phyloP scores from a whole-genome alignment of 257 asterid genomes.

The Voacanga thouarsii region DNA sequence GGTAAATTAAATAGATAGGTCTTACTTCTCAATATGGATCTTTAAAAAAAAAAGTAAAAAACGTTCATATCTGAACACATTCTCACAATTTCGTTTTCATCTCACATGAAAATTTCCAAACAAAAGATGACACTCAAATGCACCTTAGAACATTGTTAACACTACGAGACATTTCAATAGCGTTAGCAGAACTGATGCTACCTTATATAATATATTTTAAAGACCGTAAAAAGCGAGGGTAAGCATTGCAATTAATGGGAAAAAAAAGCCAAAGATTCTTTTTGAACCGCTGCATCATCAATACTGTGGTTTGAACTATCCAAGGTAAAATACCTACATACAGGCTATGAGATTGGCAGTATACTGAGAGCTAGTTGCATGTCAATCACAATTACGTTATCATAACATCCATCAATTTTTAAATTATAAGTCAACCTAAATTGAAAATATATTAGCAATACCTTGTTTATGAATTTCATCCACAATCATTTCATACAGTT shows the following conservation, averaged over 20 bases:
- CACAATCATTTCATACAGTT: conserved; percentile 41
- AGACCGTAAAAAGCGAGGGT: background rate
- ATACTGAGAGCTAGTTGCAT: background rate
- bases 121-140: background rate
- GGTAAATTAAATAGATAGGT: background rate
- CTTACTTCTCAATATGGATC: background rate
- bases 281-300: background rate
- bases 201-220: background rate
- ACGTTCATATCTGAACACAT: background rate
- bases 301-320: background rate
- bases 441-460: conserved; percentile 17
- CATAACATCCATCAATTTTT: background rate
- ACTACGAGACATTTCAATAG: background rate
- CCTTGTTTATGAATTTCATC: conserved; percentile 52
- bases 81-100: background rate
- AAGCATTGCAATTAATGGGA: background rate
- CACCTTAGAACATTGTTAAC: background rate
- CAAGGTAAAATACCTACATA: background rate
- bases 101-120: background rate
- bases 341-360: too few species aligned
- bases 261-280: background rate
- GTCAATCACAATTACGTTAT: background rate
- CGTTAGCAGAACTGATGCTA: background rate
- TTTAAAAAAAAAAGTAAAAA: background rate
- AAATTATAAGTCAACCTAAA: background rate